A percentile compares a stretch with the other conserved stretches of the same genome.
phyloP scores from a whole-genome alignment of 2,329 filamentous ascomycete genomes.

The Hypoxylon sp. region DNA sequence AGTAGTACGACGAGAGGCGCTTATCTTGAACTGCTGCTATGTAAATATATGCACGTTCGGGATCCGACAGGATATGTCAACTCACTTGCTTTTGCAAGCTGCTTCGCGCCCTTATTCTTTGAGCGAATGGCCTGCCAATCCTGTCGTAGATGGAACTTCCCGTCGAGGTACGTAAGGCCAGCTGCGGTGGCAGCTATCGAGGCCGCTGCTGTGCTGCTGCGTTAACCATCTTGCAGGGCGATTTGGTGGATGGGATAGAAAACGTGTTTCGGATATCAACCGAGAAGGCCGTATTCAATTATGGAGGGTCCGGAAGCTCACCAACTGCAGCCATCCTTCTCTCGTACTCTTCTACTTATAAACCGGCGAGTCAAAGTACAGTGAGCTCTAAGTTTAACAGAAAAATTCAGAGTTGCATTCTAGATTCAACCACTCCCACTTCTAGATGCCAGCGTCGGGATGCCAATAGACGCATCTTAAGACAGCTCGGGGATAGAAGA shows the following conservation, averaged over 20 bases:
- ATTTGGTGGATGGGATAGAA: not conserved
- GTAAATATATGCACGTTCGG: not conserved
- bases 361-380: not conserved
- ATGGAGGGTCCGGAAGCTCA: conserved; percentile 29
- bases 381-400: conserved; percentile 8
- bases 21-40: conserved; percentile 60
- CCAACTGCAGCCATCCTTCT: conserved; percentile 43
- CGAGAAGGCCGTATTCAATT: not conserved
- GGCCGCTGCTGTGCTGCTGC: conserved; percentile 44
- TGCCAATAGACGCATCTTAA: conserved; percentile 25
- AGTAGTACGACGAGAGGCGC: conserved; percentile 72
- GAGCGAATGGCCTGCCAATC: conserved; percentile 66
- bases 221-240: conserved; percentile 10
- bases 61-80: not conserved
- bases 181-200: conserved; percentile 54
- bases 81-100: conserved; percentile 63
- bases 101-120: conserved; percentile 57
- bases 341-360: not conserved
- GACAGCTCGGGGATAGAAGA: conserved; percentile 9
- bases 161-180: conserved; percentile 71
- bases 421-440: conserved; percentile 22
- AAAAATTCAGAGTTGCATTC: conserved; percentile 25
- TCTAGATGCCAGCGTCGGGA: conserved; percentile 10
- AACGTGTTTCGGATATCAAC: conserved; percentile 15
- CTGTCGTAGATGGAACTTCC: conserved; percentile 74